phyloP scores from a whole-genome alignment of 768 basidiomycete genomes.

The Dioszegia hungarica region DNA sequence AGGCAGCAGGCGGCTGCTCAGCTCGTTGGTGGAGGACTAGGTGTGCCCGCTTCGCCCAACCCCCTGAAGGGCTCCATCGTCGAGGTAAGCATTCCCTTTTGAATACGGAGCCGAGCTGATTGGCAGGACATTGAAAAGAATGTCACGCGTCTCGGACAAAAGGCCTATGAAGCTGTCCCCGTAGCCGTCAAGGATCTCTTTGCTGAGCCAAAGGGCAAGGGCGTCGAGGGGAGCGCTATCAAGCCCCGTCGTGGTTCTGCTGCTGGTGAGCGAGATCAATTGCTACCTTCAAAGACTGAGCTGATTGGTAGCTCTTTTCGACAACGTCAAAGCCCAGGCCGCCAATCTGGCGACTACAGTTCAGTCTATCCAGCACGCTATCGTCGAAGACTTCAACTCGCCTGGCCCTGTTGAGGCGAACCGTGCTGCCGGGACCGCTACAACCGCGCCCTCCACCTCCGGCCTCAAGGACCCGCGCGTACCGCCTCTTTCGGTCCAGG shows the following conservation, averaged over 20 bases:
- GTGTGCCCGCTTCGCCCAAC: not conserved
- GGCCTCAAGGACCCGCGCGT: not conserved
- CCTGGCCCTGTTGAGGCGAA: too few relatives aligned
- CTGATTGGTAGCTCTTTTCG: slow-evolving; percentile 6
- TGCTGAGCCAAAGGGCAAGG: slow-evolving; percentile 8
- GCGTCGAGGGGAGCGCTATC: slow-evolving; percentile 1
- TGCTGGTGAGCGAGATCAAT: slow-evolving; percentile 6
- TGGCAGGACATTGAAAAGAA: slow-evolving; percentile 31
- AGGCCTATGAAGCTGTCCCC: slow-evolving; percentile 36
- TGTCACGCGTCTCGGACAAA: slow-evolving; percentile 31
- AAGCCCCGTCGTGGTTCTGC: slow-evolving; percentile 4
- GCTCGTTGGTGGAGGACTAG: not conserved
- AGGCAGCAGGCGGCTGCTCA: slow-evolving; percentile 34
- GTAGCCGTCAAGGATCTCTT: slow-evolving; percentile 30
- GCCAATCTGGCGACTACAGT: slow-evolving; percentile 24
- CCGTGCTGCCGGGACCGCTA: too few relatives aligned
- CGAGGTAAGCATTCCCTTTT: not conserved
- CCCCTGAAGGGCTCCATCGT: not conserved
- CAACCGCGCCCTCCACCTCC: not conserved
- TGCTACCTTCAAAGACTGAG: not conserved
- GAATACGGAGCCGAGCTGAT: not conserved
- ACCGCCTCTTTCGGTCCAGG: not conserved
- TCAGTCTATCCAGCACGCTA: slow-evolving; percentile 15
- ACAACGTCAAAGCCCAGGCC: slow-evolving; percentile 24
- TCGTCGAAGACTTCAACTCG: slow-evolving; percentile 3